Conservation (phyloP, 495 filamentous ascomycete genomes). For the Aspergillus coremiiformis region DNA sequence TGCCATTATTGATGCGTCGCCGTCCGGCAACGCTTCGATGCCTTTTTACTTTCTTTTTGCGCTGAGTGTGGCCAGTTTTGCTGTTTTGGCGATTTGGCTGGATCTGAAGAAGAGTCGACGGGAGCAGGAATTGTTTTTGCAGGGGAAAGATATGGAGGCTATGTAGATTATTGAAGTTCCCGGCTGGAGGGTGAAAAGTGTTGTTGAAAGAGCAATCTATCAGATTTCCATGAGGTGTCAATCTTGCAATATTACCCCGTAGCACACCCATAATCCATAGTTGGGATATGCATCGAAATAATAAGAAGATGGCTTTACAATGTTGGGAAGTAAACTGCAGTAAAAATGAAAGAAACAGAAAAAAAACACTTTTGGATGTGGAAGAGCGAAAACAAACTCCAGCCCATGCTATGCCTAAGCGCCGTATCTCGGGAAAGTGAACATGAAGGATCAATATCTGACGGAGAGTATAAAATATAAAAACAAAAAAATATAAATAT, state of each 20-base stretch:
- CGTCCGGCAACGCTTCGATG: constrained; percentile 43
- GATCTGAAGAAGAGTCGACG: constrained; percentile 52
- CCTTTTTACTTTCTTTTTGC: constrained; percentile 60
- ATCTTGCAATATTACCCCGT: no score
- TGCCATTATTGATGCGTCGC: constrained; percentile 58
- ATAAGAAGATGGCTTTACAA: no score
- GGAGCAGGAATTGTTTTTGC: constrained; percentile 49
- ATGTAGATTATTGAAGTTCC: not conserved
- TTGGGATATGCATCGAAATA: no score
- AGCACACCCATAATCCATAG: no score
- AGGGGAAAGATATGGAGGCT: constrained; percentile 23
- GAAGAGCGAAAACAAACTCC: constrained; percentile 16
- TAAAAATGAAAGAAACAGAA: not conserved
- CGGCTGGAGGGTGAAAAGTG: not conserved
- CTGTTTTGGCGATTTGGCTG: constrained; percentile 42
- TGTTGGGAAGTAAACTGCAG: not conserved
- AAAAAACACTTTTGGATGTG: not conserved
- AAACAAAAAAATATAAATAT: not conserved
- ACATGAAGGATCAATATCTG: constrained; percentile 9
- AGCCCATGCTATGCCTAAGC: constrained; percentile 28
- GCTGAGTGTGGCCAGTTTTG: constrained; percentile 48
- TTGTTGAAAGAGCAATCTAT: no score
- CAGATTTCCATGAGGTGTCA: no score
- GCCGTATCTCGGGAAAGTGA: constrained; percentile 13
- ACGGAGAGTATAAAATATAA: not conserved